Conservation (phyloP, 257 asterid species). For the Nicotiana paniculata region DNA sequence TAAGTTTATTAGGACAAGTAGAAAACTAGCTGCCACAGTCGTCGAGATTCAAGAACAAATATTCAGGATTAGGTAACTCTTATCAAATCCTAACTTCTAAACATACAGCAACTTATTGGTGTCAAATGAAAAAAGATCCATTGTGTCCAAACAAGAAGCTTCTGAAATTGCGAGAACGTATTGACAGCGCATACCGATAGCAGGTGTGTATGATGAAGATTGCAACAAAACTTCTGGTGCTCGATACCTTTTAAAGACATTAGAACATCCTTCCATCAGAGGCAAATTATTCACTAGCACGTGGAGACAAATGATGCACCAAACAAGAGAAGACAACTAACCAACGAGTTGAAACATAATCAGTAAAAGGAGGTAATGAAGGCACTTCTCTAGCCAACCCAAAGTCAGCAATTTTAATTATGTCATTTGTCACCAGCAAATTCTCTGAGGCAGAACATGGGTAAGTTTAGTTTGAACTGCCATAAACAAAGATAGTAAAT, state of each 20-base stretch:
- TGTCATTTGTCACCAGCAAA: constrained; percentile 71
- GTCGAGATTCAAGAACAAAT: not conserved
- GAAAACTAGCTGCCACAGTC: not conserved
- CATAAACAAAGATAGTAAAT: not conserved
- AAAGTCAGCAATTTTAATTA: constrained; percentile 88
- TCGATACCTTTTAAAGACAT: constrained; percentile 64
- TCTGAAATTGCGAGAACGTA: not conserved
- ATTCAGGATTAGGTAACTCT: not conserved
- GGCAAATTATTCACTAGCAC: constrained; percentile 3
- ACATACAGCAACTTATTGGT: not conserved
- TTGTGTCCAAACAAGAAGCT: not conserved
- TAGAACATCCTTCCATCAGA: constrained; percentile 13
- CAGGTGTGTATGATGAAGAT: constrained; percentile 70
- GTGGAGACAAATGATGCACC: not conserved
- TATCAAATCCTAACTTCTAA: not conserved
- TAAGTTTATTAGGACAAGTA: not conserved
- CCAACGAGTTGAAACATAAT: constrained; percentile 99
- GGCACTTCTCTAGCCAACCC: constrained; percentile 95
- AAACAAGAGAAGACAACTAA: constrained; percentile 32
- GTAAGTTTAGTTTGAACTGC: not conserved
- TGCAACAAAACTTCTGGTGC: constrained; percentile 95
- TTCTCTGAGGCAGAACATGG: constrained; percentile 49
- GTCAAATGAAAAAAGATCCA: not conserved
- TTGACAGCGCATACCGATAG: constrained; percentile 57
- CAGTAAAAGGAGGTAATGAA: constrained; percentile 88